Base-by-base conservation (phyloP, 2,329 filamentous ascomycete species). In the Aspergillus amoenus region DNA sequence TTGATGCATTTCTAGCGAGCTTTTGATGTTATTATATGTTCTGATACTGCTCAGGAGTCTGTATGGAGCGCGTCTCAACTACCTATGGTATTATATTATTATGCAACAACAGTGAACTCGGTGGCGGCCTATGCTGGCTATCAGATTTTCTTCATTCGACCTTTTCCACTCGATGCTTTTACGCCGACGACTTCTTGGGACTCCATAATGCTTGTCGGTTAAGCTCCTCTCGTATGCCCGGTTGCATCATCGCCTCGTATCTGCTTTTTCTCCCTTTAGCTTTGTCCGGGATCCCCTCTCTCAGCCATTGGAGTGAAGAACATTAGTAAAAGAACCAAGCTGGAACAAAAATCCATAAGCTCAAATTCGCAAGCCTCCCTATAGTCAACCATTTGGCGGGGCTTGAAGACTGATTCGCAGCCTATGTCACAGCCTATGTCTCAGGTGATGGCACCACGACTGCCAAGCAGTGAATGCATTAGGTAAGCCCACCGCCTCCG, bases 1-100 rank as follows among this genome's bases (percentile, higher is more conserved):
- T 57, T 52, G 56, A 60, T 66, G 65, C 66, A 66, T 66, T 61
- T 58, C 62, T 64, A 66, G 64, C 65, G 65, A 55, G 32, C 51
- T 46, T 41, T 44, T 55, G 46, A 43, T 49, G 46, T 61, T 63
- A 32, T 55, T 55, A 41, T 49, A 43, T 57, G 15, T 43, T 55
- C 44, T 43, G 52, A 44, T 53, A 40, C 46, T 54, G 37, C 56
- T 56, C 40, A 42, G n/a, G 41, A 40, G 41, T 49, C 8, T 37
- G 55, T 45, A 39, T 59, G 49, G 48, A 48, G 55, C 47, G 34
- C 42, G 50, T 61, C 21, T 50, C 32, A 44, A 24, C 21, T 32
- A 24, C 18, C 32, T 27, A 24, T 56, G 27, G 40, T 41, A 42
- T 46, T 47, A 22, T 37, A 22, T 13, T 47, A 17, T 40, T 45